Evolutionary conservation across 306 rosid genomes (phyloP), one percentile per base, ranked within the genome.

Genomic region (Acmispon strigosus): DNA sequence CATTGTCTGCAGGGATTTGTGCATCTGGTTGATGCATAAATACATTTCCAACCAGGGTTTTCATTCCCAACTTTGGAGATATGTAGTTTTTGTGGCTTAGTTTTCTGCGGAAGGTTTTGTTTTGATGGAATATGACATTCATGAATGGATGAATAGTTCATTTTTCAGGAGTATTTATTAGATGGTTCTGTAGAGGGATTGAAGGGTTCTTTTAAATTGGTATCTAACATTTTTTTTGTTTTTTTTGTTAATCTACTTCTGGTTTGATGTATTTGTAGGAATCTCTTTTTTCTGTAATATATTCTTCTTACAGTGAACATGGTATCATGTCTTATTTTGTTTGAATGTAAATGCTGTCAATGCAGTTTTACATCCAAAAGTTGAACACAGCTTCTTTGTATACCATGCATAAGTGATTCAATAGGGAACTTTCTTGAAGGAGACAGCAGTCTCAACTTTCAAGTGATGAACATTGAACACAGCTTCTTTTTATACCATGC

Each of bases 31-130:
- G 45, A 41, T 69, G 12, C 34, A 51, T 54, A 43, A 43, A 18
- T 27, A 62, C 73, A 74, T 53, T 53, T 68, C 63, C 24, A 61
- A 59, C 60, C 42, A 6, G 22, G 52, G 63, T 16, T 44, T 73
- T 52, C 48, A 54, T 16, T 53, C 22, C 16, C 20, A 29, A 29
- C n/a, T 43, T 51, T 47, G 44, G 22, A 41, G 27, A 7, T 43
- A 39, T 22, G 49, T 50, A 51, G 55, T 27, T 53, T 52, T 42
- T 43, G 12, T 12, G 37, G 27, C 19, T 9, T 51, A 62, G 20
- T 50, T 41, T 61, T 39, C 18, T 50, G 9, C 16, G 2, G 44
- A 8, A 22, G 36, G 60, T 20, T 20, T 51, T 62, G 37, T 39
- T 62, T 11, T n/a, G 17, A 8, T n/a, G 44, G 41, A 68, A 60